Evolutionary conservation across 1,284 basidiomycete genomes (phyloP), one percentile per base, ranked within the genome.

Genomic region (Leccinum subatratum): DNA sequence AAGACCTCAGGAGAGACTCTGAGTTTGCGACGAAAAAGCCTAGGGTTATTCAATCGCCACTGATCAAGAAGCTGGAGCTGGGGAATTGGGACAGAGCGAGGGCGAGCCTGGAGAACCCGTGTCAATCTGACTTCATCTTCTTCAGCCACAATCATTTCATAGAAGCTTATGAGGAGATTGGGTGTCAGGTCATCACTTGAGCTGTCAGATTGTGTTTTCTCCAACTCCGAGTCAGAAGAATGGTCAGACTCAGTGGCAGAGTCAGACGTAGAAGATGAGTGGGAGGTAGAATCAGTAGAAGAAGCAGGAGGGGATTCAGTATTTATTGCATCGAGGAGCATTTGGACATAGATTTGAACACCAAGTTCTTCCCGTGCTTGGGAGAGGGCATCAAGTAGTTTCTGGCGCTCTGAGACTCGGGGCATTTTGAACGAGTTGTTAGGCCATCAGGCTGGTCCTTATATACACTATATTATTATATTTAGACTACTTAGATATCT

Each of bases 1-100:
- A 78, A 79, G 3, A 75, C 72, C 1, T 56, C 58, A 12, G 70
- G 73, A 3, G 39, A 39, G 0, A 78, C 74, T 22, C 71, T 67
- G 6, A 80, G 72, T 58, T 25, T 77, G 9, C 30, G 61, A 2
- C 65, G 62, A 66, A 79, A 78, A 2, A 67, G 68, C 2, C 71
- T 37, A 0, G 68, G 67, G 34, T 75, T 56, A n/a, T 73, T 16
- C 2, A 69, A 2, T 12, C 7, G 1, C 68, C 66, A 70, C 11
- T 71, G 48, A 69, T 70, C 56, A n/a, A 65, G 63, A 3, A 71
- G 67, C 1, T 62, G 6, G 4, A 71, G 37, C n/a, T 71, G 62
- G 18, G 45, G n/a, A 48, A 48, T 48, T 48, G 0, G n/a, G 5
- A 48, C 9, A 48, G 45, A 48, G 5, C 1, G 28, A 3, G 39